phyloP scores from a whole-genome alignment of 2,329 filamentous ascomycete genomes.

The Diaporthe ampelina region DNA sequence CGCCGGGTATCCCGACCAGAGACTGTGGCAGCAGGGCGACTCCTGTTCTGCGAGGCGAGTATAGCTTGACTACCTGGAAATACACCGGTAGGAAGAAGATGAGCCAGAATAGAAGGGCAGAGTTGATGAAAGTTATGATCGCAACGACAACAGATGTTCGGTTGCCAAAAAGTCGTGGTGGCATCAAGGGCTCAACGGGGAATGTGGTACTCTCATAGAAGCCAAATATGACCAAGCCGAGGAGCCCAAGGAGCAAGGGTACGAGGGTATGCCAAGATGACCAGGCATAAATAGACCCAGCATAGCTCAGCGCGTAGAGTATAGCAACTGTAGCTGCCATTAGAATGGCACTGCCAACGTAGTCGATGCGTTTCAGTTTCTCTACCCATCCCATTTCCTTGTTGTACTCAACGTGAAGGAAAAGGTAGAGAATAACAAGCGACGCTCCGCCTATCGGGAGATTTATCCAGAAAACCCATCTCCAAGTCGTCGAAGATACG shows the following conservation, averaged over 20 bases:
- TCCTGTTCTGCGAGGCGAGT: constrained; percentile 51
- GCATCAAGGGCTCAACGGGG: constrained; percentile 43
- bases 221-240: constrained; percentile 34
- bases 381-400: constrained; percentile 42
- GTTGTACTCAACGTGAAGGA: constrained; percentile 55
- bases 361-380: constrained; percentile 49
- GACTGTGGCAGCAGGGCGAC: constrained; percentile 51
- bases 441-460: neutral
- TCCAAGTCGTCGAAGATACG: constrained; percentile 44
- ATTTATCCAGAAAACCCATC: constrained; percentile 47
- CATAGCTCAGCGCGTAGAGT: constrained; percentile 58
- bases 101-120: constrained; percentile 17
- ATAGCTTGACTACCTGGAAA: constrained; percentile 38
- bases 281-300: constrained; percentile 58
- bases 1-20: constrained; percentile 49
- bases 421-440: constrained; percentile 48
- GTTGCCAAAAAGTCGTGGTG: constrained; percentile 42
- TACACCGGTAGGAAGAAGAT: constrained; percentile 39
- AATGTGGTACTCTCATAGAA: constrained; percentile 17
- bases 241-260: constrained; percentile 57
- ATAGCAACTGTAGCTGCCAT: constrained; percentile 49
- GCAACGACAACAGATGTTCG: constrained; percentile 38
- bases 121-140: constrained; percentile 38
- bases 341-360: constrained; percentile 50
- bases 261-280: constrained; percentile 50